A percentile compares a stretch with the other conserved stretches of the same genome.
Evolutionary conservation across 148 eudicot genomes (phyloP).

Genomic region (Heliamphora exappendiculata): DNA sequence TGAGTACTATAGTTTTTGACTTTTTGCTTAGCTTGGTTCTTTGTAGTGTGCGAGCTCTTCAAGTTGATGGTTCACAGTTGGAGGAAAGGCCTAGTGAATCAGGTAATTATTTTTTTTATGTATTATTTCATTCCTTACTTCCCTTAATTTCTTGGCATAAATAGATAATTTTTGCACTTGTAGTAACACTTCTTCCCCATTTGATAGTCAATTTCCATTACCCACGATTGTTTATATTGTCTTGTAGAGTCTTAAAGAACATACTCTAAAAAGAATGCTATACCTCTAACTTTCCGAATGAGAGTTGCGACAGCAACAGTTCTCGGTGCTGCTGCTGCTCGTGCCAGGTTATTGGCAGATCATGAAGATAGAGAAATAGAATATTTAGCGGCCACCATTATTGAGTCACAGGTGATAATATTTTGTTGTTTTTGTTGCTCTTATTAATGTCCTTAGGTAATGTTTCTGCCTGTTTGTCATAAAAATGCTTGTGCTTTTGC

Average conservation of each 20-base stretch:
- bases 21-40: slow-evolving; percentile 4
- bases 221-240: not conserved
- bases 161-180: not conserved
- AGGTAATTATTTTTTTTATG: slow-evolving; percentile 23
- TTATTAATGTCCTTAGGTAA: not conserved
- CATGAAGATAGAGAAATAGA: slow-evolving; percentile 88
- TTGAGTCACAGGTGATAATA: slow-evolving; percentile 65
- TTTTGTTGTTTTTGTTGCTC: not conserved
- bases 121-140: not conserved
- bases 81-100: slow-evolving; percentile 27
- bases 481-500: not conserved
- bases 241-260: slow-evolving; percentile 38
- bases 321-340: slow-evolving; percentile 95
- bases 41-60: slow-evolving; percentile 32
- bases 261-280: slow-evolving; percentile 29
- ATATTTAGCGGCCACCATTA: slow-evolving; percentile 48
- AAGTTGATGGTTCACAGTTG: slow-evolving; percentile 35
- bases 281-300: slow-evolving; percentile 58
- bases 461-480: not conserved
- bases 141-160: not conserved
- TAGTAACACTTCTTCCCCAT: not conserved
- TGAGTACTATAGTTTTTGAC: not conserved
- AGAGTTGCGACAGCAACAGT: slow-evolving; percentile 84
- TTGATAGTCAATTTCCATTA: not conserved
- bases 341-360: slow-evolving; percentile 81